These are phyloP conservation scores for Trichoderma harzianum DNA, from an alignment of 2,329 filamentous ascomycete species.

Conservation along the genomic window DNA sequence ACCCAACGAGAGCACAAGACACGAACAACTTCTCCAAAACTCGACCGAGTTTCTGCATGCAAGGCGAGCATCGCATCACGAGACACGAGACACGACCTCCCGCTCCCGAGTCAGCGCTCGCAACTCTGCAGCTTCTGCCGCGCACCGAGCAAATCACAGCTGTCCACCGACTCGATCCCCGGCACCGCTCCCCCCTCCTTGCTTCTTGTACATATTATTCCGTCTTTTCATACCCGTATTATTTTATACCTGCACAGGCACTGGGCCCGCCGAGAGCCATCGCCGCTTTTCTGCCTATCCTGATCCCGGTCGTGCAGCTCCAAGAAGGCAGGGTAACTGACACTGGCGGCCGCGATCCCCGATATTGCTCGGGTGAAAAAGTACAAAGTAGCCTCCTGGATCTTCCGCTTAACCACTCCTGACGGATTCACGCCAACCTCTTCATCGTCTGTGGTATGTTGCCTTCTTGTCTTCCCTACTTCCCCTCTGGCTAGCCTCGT, in stretches of 20 bases:
- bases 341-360: constrained; percentile 13
- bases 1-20: constrained; percentile 1
- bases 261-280: constrained; percentile 11
- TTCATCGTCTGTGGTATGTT: constrained; percentile 15
- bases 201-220: constrained; percentile 2
- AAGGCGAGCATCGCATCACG: not conserved
- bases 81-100: not conserved
- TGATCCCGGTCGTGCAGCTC: constrained; percentile 11
- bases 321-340: constrained; percentile 13
- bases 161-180: not conserved
- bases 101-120: not conserved
- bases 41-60: not conserved
- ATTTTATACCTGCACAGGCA: constrained; percentile 5
- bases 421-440: constrained; percentile 8
- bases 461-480: not conserved
- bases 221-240: not conserved
- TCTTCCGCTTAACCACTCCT: constrained; percentile 5
- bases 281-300: constrained; percentile 8
- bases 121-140: not conserved
- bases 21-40: not conserved
- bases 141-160: not conserved
- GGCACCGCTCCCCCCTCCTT: not conserved
- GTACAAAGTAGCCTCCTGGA: constrained; percentile 7
- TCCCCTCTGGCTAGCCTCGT: not conserved
- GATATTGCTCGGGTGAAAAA: not conserved